Conservation (phyloP, 768 basidiomycete genomes). For the Boletus subparvulus region DNA sequence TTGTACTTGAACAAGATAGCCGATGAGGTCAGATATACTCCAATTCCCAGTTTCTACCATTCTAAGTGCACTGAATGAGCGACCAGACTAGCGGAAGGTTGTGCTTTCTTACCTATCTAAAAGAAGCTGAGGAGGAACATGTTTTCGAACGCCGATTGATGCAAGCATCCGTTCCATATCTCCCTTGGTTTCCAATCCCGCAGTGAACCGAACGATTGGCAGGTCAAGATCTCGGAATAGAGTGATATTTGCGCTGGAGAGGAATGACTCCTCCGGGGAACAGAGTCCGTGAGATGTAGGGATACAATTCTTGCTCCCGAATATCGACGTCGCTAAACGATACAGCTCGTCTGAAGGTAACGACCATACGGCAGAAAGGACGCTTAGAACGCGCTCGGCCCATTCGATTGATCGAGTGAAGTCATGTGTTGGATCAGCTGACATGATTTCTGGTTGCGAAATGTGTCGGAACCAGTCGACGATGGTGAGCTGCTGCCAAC, state of each 20-base stretch:
- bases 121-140: neutral
- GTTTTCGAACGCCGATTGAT: neutral
- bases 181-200: neutral
- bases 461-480: constrained; percentile 71
- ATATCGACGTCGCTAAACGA: neutral
- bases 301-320: neutral
- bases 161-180: neutral
- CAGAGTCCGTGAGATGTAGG: neutral
- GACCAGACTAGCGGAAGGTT: neutral
- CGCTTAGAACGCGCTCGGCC: constrained; percentile 70
- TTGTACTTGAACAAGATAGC: constrained; percentile 3
- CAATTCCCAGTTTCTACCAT: constrained; percentile 6
- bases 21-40: constrained; percentile 1
- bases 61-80: neutral
- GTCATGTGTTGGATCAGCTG: constrained; percentile 50
- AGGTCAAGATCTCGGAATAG: neutral
- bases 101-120: neutral
- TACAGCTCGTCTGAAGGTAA: constrained; percentile 41
- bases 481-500: constrained; percentile 75
- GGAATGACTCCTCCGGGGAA: constrained; percentile 48
- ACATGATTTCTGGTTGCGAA: constrained; percentile 43
- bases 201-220: neutral
- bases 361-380: constrained; percentile 68
- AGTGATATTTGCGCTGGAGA: constrained; percentile 61
- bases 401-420: constrained; percentile 63